Conservation (phyloP, 2,329 filamentous ascomycete species). For the Elsinoe necatrix region DNA sequence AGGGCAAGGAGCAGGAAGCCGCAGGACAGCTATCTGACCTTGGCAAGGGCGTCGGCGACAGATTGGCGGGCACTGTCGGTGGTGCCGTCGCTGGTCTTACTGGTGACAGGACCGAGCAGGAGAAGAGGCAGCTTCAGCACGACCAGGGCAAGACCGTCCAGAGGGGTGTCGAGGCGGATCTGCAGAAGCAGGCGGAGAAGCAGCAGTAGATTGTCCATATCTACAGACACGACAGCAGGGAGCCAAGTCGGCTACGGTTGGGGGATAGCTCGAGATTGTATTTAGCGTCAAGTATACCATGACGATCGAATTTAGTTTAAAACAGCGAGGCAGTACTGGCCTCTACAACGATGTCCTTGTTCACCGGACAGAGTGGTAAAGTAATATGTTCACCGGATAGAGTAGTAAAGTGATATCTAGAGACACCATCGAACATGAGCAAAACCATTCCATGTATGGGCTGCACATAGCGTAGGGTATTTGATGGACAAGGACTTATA, state of each 20-base stretch:
- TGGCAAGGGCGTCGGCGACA: slow-evolving; percentile 50
- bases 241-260: neutral
- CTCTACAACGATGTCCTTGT: no score
- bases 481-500: no score
- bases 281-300: neutral
- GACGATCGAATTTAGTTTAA: neutral
- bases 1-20: slow-evolving; percentile 74
- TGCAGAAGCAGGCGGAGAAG: slow-evolving; percentile 55
- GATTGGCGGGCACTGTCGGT: slow-evolving; percentile 59
- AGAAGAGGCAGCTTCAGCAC: slow-evolving; percentile 59
- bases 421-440: no score
- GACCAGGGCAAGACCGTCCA: slow-evolving; percentile 77
- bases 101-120: slow-evolving; percentile 59
- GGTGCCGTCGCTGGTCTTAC: slow-evolving; percentile 62
- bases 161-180: slow-evolving; percentile 71
- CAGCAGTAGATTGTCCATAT: neutral
- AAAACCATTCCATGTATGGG: no score
- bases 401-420: no score
- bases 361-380: no score
- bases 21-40: slow-evolving; percentile 72
- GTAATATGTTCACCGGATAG: no score
- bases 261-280: neutral
- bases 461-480: no score
- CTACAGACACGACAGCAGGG: neutral
- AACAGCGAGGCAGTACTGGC: no score